phyloP scores from a whole-genome alignment of 1,284 basidiomycete genomes.

The Boletellus sp. region DNA sequence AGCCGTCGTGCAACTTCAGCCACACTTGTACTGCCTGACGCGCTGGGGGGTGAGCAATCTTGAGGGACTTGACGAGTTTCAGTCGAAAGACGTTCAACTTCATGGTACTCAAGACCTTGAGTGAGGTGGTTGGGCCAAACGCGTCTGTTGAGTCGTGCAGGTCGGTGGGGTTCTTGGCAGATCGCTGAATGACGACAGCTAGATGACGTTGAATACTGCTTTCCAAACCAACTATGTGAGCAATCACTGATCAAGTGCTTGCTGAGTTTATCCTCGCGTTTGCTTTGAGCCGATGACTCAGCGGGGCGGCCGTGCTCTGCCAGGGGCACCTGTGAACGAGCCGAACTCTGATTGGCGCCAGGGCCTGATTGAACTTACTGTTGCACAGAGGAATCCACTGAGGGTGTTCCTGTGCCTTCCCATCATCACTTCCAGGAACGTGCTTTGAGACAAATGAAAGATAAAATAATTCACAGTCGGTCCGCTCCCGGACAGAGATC shows the following conservation, averaged over 20 bases:
- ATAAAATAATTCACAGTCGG: slow-evolving; percentile 87
- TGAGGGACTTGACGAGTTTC: slow-evolving; percentile 50
- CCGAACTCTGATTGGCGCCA: background rate
- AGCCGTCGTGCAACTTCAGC: slow-evolving; percentile 51
- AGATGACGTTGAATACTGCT: slow-evolving; percentile 17
- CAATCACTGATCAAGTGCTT: slow-evolving; percentile 59
- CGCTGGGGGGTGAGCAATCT: slow-evolving; percentile 11
- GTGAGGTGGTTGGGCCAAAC: slow-evolving; percentile 25
- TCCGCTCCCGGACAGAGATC: slow-evolving; percentile 71
- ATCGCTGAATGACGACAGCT: slow-evolving; percentile 39
- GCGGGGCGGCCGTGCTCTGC: slow-evolving; percentile 63
- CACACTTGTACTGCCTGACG: slow-evolving; percentile 44
- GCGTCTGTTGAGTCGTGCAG: slow-evolving; percentile 4
- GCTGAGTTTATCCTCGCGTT: slow-evolving; percentile 52
- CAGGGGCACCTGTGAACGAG: background rate
- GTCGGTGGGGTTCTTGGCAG: slow-evolving; percentile 18
- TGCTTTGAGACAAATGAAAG: slow-evolving; percentile 58
- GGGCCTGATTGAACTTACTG: slow-evolving; percentile 45
- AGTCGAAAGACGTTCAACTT: slow-evolving; percentile 52
- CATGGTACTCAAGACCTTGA: slow-evolving; percentile 67
- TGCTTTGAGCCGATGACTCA: slow-evolving; percentile 31
- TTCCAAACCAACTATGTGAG: background rate
- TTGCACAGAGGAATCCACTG: slow-evolving; percentile 60
- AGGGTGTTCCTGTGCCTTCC: slow-evolving; percentile 50
- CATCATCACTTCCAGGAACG: slow-evolving; percentile 41